A percentile compares a stretch with the other conserved stretches of the same genome.
These are phyloP conservation scores for Posidonia oceanica DNA, from an alignment of 116 monocot genomes.

Conservation along the genomic window DNA sequence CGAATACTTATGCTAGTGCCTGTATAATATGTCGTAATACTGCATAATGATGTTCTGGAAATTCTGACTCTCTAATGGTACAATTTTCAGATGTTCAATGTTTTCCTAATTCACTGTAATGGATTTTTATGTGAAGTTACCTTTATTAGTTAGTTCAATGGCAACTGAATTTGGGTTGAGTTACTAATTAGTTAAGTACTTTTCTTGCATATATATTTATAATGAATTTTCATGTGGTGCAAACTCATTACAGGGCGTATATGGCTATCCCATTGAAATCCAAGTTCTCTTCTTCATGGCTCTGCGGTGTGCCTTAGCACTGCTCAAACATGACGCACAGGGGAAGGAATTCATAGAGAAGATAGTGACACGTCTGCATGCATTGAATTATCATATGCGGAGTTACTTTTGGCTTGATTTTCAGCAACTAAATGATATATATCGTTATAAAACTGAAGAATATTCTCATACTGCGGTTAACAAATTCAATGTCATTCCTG, in stretches of 20 bases:
- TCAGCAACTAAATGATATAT: conserved; percentile 68
- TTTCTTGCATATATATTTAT: background rate
- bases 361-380: conserved; percentile 49
- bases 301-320: conserved; percentile 31
- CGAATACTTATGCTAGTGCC: too few relatives aligned
- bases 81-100: too few relatives aligned
- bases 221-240: background rate
- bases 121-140: too few relatives aligned
- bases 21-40: too few relatives aligned
- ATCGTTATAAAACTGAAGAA: conserved; percentile 66
- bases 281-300: conserved; percentile 83
- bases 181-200: background rate
- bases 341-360: conserved; percentile 45
- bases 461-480: conserved; percentile 76
- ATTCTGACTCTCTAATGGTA: too few relatives aligned
- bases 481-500: conserved; percentile 77
- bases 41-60: too few relatives aligned
- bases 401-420: conserved; percentile 80
- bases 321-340: conserved; percentile 57
- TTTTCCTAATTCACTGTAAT: too few relatives aligned
- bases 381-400: conserved; percentile 54
- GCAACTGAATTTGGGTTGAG: too few relatives aligned
- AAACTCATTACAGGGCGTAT: conserved; percentile 33
- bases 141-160: too few relatives aligned
- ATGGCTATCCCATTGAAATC: conserved; percentile 75